Base-by-base conservation (phyloP, 768 basidiomycete species). In the Podaxis sp. region DNA sequence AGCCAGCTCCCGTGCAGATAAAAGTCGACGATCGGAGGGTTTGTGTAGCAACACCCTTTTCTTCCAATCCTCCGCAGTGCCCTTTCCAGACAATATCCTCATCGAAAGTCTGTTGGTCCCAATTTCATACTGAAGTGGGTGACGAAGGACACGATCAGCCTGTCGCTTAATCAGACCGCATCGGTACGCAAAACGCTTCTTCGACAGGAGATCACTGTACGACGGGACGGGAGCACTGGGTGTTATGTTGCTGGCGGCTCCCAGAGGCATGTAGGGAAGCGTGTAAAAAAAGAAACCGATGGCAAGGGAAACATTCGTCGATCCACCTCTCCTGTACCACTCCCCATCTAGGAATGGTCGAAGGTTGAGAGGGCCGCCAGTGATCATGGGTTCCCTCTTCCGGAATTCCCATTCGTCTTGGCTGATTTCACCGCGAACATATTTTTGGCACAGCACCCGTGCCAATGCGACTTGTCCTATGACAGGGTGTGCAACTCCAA, bases 371-470 rank as follows among this genome's bases (percentile, higher is more conserved):
- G 84, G 84, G 1, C 84, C 84, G 4, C 72, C 76, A 6, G 72
- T 80, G 22, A 76, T 72, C 74, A 84, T 80, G 0, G 84, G 83
- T 63, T 86, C 78, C 55, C 69, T 75, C 60, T 75, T 79, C 24
- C 86, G 71, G 51, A 77, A 78, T 22, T 76, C 75, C 86, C 86
- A 87, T 68, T 87, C 86, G 3, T 75, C 77, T 46, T 77, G 69
- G 7, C 72, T 69, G 50, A 87, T 82, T 15, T 82, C 74, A 0
- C 85, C 84, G 4, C 74, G 75, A 12, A 82, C 66, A 63, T 80
- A 83, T 38, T 74, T 76, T 28, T 78, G 75, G 51, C 81, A 80
- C 12, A 87, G 75, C 7, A 86, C 66, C 0, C 85, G 82, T 4
- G 84, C 76, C 57, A 83, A 71, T 0, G 81, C 85, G 10, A 86